Evolutionary conservation across 306 rosid species (phyloP), one percentile per base, ranked within the genome.

Genomic region (Castanea mollissima): DNA sequence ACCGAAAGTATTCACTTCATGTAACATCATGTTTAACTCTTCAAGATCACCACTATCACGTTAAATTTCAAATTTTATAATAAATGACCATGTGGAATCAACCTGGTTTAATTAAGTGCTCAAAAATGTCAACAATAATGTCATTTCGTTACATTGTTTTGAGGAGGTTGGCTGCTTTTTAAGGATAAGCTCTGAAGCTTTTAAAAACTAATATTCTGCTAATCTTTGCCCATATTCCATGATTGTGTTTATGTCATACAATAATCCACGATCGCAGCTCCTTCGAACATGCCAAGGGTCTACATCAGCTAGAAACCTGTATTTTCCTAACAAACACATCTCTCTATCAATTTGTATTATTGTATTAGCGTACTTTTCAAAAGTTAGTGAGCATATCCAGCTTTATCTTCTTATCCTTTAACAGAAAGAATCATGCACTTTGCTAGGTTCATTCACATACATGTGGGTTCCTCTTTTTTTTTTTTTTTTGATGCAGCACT

Each of bases 321-420:
- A 54, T 52, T 71, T 49, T 69, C 58, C 21, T 18, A 11, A 5
- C 70, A 49, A 59, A 25, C 65, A 59, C 11, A 13, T 25, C 71
- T 52, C 75, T 13, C 75, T 56, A 64, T 57, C 69, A 15, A 13
- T 70, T 41, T n/a, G 34, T 41, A 25, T 29, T 7, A 31, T 38
- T 10, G 27, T 29, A 34, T 67, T 67, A 35, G 68, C 41, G 70
- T 31, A 75, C 56, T 55, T 76, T 76, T 72, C 51, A 57, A 68
- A 76, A 41, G 83, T 71, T 60, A 55, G 77, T 19, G 69, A 78
- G 80, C 85, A 80, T 76, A 71, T 83, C 88, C 83, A 46, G 79
- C 68, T 76, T 63, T 75, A 83, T 86, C 82, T 78, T 71, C 90
- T 86, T 84, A 82, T 86, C 89, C 85, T 77, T 10, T 69, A 18